A percentile compares a stretch with the other conserved stretches of the same genome.
Conservation (phyloP, 371 early-diverging fungal genomes). For the Mucor saturninus region DNA sequence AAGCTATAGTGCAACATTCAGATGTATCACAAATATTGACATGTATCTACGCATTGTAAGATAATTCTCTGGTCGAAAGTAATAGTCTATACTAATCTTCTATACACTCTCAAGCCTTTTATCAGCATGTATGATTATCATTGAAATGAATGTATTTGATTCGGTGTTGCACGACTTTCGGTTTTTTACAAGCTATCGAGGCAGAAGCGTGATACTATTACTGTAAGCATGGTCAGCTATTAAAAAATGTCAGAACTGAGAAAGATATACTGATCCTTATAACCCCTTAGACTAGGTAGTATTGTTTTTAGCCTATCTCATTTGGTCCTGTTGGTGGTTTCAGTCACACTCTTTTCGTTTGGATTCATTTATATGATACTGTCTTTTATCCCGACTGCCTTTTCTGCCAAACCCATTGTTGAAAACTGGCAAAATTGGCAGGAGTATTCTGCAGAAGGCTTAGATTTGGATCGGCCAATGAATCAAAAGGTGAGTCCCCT, state of each 20-base stretch:
- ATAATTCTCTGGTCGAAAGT: background rate
- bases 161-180: constrained; percentile 22
- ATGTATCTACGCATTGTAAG: constrained; percentile 44
- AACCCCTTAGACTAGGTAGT: constrained; percentile 22
- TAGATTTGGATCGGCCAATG: constrained; percentile 33
- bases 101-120: constrained; percentile 20
- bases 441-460: constrained; percentile 43
- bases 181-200: constrained; percentile 33
- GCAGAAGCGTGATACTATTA: constrained; percentile 35
- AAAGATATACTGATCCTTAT: constrained; percentile 14
- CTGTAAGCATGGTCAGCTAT: constrained; percentile 27
- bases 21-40: constrained; percentile 38
- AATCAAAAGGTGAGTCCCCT: background rate
- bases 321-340: constrained; percentile 24
- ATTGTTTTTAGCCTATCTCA: constrained; percentile 22
- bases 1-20: constrained; percentile 15
- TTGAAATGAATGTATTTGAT: constrained; percentile 29
- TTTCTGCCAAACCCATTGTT: constrained; percentile 26
- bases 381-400: constrained; percentile 32
- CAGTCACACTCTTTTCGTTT: constrained; percentile 28
- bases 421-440: constrained; percentile 48
- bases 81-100: no score
- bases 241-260: background rate
- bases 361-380: constrained; percentile 36
- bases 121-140: constrained; percentile 30